These are phyloP conservation scores for Amphichorda felina DNA, from an alignment of 2,329 filamentous ascomycete species.

Conservation along the genomic window DNA sequence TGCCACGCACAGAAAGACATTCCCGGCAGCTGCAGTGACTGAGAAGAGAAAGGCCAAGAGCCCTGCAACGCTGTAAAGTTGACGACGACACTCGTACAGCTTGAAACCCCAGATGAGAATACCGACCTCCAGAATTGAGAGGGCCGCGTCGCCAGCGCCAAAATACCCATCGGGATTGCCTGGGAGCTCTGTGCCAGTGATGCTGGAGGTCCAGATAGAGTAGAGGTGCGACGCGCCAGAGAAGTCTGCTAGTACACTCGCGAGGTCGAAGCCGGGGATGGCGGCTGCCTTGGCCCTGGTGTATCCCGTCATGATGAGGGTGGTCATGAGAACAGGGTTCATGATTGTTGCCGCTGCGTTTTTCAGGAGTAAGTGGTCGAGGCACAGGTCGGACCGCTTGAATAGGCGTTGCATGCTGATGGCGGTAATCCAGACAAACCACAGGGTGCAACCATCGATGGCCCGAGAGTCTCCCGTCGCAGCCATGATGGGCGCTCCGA, in stretches of 20 bases:
- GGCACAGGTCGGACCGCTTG: conserved; percentile 10
- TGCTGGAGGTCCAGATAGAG: conserved; percentile 17
- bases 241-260: conserved; percentile 14
- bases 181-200: conserved; percentile 4
- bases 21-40: conserved; percentile 22
- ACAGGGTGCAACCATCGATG: conserved; percentile 33
- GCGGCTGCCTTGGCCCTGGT: conserved; percentile 23
- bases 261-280: conserved; percentile 14
- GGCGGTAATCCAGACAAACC: conserved; percentile 35
- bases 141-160: conserved; percentile 35
- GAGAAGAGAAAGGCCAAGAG: conserved; percentile 24
- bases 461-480: conserved; percentile 18
- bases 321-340: conserved; percentile 36
- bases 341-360: conserved; percentile 24
- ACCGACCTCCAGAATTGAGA: conserved; percentile 35
- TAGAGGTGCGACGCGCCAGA: conserved; percentile 22
- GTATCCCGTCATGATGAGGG: conserved; percentile 31
- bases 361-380: conserved; percentile 8
- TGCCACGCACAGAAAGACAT: conserved; percentile 29
- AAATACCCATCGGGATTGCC: conserved; percentile 16
- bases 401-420: conserved; percentile 23
- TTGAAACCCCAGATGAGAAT: conserved; percentile 42
- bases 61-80: conserved; percentile 31
- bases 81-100: conserved; percentile 34
- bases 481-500: conserved; percentile 29